Conservation (phyloP, 768 basidiomycete genomes). For the Boletus tylopilopsis region DNA sequence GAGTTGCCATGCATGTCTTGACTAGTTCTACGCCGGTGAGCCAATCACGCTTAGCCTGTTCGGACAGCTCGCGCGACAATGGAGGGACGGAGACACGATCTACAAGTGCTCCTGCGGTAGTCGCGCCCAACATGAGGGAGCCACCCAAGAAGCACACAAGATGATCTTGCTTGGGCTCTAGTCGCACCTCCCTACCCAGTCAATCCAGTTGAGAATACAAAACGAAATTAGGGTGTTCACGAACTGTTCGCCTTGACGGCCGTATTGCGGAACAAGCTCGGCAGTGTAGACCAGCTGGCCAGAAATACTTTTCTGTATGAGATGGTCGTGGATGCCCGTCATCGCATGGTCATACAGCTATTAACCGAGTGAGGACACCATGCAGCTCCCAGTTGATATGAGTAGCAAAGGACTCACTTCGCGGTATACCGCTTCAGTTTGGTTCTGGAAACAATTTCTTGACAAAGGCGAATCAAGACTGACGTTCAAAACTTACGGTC, state of each 20-base stretch:
- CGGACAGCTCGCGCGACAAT: conserved; percentile 54
- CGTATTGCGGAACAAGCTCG: conserved; percentile 67
- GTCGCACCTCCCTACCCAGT: conserved; percentile 57
- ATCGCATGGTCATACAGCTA: conserved; percentile 92
- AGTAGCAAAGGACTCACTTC: conserved; percentile 43
- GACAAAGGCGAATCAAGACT: not conserved
- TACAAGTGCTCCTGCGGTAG: conserved; percentile 53
- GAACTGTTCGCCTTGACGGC: conserved; percentile 31
- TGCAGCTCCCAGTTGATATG: not conserved
- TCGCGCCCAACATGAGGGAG: conserved; percentile 87
- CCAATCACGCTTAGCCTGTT: conserved; percentile 73
- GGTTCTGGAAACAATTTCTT: conserved; percentile 43
- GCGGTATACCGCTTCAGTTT: conserved; percentile 71
- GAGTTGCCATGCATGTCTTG: conserved; percentile 83
- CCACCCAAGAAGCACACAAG: conserved; percentile 94
- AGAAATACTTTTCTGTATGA: conserved; percentile 60
- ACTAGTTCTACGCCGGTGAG: conserved; percentile 74
- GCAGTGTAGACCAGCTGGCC: conserved; percentile 72
- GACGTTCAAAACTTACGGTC: conserved; percentile 21
- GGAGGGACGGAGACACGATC: conserved; percentile 67
- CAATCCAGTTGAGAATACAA: conserved; percentile 6
- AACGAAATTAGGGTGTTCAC: conserved; percentile 12
- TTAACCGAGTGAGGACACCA: conserved; percentile 1
- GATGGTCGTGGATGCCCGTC: conserved; percentile 69
- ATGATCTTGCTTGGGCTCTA: conserved; percentile 90